These are phyloP conservation scores for Cordyceps farinosa DNA, from an alignment of 2,329 filamentous ascomycete species.

Conservation along the genomic window DNA sequence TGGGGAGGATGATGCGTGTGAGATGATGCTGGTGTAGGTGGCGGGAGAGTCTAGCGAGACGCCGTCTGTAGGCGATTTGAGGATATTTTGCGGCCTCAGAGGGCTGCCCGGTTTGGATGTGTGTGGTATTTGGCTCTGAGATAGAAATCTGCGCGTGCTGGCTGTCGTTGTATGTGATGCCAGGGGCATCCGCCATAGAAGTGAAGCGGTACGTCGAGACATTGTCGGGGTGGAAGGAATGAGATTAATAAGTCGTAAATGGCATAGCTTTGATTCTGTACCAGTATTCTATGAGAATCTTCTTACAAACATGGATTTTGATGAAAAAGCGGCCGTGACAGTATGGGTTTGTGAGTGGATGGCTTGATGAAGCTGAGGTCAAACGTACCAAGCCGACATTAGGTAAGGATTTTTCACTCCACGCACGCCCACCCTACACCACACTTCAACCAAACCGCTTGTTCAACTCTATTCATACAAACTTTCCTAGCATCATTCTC, in stretches of 20 bases:
- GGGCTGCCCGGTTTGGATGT: not conserved
- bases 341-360: not conserved
- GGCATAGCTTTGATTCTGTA: not conserved
- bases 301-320: too few species aligned
- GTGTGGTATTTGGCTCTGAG: not conserved
- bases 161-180: not conserved
- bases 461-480: not conserved
- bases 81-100: not conserved
- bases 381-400: not conserved
- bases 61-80: not conserved
- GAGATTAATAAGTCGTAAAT: not conserved
- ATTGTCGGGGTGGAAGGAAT: not conserved
- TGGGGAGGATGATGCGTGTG: conserved; percentile 10
- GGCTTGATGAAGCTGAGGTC: not conserved
- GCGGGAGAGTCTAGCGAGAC: not conserved
- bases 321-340: not conserved
- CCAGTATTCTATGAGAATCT: not conserved
- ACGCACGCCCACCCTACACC: not conserved
- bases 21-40: conserved; percentile 11
- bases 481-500: not conserved
- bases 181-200: not conserved
- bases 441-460: not conserved
- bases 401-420: conserved; percentile 8
- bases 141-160: not conserved
- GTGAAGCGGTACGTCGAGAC: not conserved